Base-by-base conservation (phyloP, 805 yeast genomes). In the Dipodascopsis uninucleata region DNA sequence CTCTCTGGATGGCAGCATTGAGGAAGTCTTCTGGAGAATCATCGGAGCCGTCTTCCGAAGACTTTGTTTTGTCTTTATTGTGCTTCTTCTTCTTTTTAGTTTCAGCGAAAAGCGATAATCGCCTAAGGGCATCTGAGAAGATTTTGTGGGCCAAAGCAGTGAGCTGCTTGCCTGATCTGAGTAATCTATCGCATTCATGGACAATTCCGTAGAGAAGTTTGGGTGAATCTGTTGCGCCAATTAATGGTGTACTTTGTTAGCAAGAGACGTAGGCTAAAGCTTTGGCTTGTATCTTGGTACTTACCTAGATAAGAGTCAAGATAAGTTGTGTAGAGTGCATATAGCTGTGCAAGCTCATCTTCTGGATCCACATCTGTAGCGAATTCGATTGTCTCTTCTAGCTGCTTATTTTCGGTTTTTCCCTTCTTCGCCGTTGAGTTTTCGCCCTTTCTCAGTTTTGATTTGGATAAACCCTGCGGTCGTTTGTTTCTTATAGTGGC, bases 131-230 rank as follows among this genome's bases (percentile, higher is more conserved):
- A 35, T 78, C 66, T 0, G 87, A 89, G 63, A 88, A 90, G 24
- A 84, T 76, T 4, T 82, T 69, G 59, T 85, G 82, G 61, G 88
- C 85, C 53, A 66, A 4, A 66, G 60, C 9, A 65, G 50, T 2
- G 36, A 29, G 7, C 36, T 58, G 49, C 29, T 8, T 17, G 53
- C 47, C 20, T 51, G 61, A 35, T 21, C 68, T 53, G 53, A 88
- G 70, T 26, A 87, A 62, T 39, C 94, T 68, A 59, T 90, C 96
- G 67, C 95, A 84, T 61, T 90, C 97, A 58, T 89, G 96, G n/a
- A 90, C 75, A 3, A 89, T 74, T 20, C 96, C 97, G 58, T 88
- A 56, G 16, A 68, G 59, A 8, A 68, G 40, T 16, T 55, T 55
- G 14, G 64, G 62, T 23, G 31, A 45, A 7, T 40, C 53, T 49